Conservation (phyloP, 106 monocot species). For the Posidonia australis region DNA sequence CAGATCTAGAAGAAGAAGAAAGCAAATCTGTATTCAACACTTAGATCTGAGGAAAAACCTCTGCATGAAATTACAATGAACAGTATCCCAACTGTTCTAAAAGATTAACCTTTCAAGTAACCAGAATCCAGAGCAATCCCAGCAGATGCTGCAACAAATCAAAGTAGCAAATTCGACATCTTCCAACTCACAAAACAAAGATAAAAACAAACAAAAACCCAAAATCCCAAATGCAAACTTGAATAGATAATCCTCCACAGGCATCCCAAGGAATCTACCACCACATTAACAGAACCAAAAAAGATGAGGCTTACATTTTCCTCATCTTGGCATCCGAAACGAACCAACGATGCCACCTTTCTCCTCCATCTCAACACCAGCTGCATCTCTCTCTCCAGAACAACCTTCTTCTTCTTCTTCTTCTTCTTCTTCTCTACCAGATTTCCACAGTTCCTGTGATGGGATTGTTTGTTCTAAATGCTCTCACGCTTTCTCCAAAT, state of each 20-base stretch:
- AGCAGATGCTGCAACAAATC: neutral
- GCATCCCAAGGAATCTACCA: neutral
- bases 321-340: neutral
- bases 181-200: neutral
- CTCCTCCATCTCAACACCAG: neutral
- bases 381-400: neutral
- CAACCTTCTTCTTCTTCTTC: neutral
- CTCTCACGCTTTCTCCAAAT: neutral
- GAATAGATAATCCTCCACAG: neutral
- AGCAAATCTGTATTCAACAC: neutral
- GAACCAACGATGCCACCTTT: neutral
- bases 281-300: neutral
- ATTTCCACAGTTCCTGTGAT: constrained; percentile 1
- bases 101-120: neutral
- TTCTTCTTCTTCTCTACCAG: neutral
- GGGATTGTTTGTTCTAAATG: constrained; percentile 1
- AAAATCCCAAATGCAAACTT: neutral
- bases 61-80: neutral
- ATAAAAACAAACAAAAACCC: neutral
- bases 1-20: neutral
- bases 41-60: constrained; percentile 2
- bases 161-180: neutral
- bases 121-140: neutral
- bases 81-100: neutral
- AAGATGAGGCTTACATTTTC: constrained; percentile 1